A percentile compares a stretch with the other conserved stretches of the same genome.
phyloP scores from a whole-genome alignment of 2,329 filamentous ascomycete genomes.

The Pleomassaria siparia region DNA sequence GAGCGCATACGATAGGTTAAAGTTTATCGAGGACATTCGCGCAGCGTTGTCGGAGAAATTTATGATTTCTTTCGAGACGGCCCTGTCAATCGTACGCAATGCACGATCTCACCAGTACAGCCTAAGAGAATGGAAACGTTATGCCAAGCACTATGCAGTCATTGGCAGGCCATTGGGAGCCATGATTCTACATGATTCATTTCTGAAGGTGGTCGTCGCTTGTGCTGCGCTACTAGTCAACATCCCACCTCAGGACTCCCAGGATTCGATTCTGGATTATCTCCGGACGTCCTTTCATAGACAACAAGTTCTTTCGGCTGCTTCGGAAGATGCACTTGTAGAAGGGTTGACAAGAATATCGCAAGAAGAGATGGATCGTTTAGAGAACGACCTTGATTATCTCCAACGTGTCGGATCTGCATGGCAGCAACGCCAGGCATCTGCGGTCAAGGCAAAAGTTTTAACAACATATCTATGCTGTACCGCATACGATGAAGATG shows the following conservation, averaged over 20 bases:
- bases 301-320: conserved; percentile 16
- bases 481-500: conserved; percentile 76
- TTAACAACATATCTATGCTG: conserved; percentile 86
- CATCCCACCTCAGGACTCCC: conserved; percentile 60
- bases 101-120: conserved; percentile 65
- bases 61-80: conserved; percentile 82
- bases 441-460: conserved; percentile 80
- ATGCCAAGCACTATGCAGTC: conserved; percentile 78
- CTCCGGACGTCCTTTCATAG: conserved; percentile 46
- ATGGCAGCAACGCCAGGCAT: conserved; percentile 84
- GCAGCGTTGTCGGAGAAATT: conserved; percentile 80
- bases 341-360: conserved; percentile 70
- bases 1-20: conserved; percentile 71
- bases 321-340: conserved; percentile 41
- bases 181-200: conserved; percentile 86
- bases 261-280: conserved; percentile 70
- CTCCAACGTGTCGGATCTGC: conserved; percentile 75
- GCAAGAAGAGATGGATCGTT: conserved; percentile 77
- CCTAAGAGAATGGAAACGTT: conserved; percentile 84
- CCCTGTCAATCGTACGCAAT: conserved; percentile 87
- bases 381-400: conserved; percentile 90
- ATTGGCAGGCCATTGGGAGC: conserved; percentile 81
- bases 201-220: conserved; percentile 80
- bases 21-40: conserved; percentile 70
- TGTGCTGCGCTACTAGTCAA: conserved; percentile 73